A percentile compares a stretch with the other conserved stretches of the same genome.
phyloP scores from a whole-genome alignment of 129 eudicot species.

The Flaveria ramosissima region DNA sequence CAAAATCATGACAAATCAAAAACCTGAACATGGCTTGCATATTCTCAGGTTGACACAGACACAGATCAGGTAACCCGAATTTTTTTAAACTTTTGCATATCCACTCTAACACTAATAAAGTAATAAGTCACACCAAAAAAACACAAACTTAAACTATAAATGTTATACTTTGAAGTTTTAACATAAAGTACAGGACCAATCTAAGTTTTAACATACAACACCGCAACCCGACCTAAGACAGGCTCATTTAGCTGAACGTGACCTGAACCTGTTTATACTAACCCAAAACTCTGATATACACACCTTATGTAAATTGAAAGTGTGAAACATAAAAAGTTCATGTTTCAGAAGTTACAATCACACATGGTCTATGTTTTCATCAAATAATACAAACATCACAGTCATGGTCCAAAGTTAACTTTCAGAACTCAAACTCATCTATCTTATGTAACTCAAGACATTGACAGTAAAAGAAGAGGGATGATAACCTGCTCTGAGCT shows the following conservation, averaged over 20 bases:
- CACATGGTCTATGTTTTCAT: constrained; percentile 1
- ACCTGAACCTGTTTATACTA: neutral
- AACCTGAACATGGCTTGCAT: neutral
- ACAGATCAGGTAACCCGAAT: neutral
- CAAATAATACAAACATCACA: neutral
- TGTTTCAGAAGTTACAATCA: neutral
- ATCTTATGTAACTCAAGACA: constrained; percentile 3
- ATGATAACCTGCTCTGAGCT: constrained; percentile 91
- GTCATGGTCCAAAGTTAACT: constrained; percentile 9
- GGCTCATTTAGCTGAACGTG: neutral
- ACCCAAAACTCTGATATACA: neutral
- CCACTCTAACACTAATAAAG: neutral
- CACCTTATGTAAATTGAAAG: neutral
- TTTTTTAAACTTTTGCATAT: neutral
- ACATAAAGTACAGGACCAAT: neutral
- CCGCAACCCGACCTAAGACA: neutral
- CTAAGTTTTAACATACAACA: too few species aligned
- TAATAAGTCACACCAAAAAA: neutral
- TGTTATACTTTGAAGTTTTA: neutral
- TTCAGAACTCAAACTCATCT: neutral
- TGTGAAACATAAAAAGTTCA: too few species aligned
- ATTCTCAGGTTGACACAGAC: neutral
- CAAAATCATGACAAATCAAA: neutral
- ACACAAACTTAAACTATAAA: neutral
- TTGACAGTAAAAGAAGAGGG: neutral